A percentile compares a stretch with the other conserved stretches of the same genome.
Evolutionary conservation across 1,284 basidiomycete genomes (phyloP).

Genomic region (Caloboletus firmus): DNA sequence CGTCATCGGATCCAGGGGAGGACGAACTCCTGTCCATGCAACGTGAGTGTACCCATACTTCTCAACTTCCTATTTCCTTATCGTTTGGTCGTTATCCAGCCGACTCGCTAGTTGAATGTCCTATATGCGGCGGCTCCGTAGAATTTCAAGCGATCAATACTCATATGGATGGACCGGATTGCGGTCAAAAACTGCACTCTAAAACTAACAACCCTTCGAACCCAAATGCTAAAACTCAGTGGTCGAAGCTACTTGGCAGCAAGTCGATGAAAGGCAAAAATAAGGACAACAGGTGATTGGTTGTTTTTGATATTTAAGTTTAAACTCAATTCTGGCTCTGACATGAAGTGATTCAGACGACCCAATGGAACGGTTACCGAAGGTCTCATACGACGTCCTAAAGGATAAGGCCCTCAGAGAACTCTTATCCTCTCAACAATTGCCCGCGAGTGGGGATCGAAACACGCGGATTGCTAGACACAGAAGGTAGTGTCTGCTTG

Average conservation of each 20-base stretch:
- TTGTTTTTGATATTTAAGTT: constrained; percentile 2
- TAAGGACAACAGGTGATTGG: constrained; percentile 42
- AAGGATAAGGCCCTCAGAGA: constrained; percentile 63
- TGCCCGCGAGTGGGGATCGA: constrained; percentile 56
- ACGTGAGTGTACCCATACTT: constrained; percentile 17
- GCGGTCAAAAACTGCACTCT: constrained; percentile 42
- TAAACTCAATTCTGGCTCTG: constrained; percentile 18
- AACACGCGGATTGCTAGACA: constrained; percentile 55
- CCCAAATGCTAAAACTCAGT: constrained; percentile 37
- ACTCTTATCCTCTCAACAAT: constrained; percentile 51
- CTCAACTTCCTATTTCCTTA: not conserved
- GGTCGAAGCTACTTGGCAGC: constrained; percentile 52
- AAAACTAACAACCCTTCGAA: constrained; percentile 18
- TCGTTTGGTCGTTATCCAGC: constrained; percentile 22
- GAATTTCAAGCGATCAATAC: constrained; percentile 49
- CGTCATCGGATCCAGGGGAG: constrained; percentile 29
- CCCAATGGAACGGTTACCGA: constrained; percentile 54
- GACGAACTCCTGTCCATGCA: constrained; percentile 23
- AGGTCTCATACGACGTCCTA: constrained; percentile 61
- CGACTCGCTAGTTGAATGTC: constrained; percentile 49
- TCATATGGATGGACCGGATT: constrained; percentile 53
- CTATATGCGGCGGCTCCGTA: constrained; percentile 52
- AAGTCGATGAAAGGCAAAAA: constrained; percentile 42
- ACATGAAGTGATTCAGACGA: constrained; percentile 35
- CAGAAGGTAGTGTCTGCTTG: constrained; percentile 45